phyloP scores from a whole-genome alignment of 257 asterid species.

The Nicotiana benthamiana region DNA sequence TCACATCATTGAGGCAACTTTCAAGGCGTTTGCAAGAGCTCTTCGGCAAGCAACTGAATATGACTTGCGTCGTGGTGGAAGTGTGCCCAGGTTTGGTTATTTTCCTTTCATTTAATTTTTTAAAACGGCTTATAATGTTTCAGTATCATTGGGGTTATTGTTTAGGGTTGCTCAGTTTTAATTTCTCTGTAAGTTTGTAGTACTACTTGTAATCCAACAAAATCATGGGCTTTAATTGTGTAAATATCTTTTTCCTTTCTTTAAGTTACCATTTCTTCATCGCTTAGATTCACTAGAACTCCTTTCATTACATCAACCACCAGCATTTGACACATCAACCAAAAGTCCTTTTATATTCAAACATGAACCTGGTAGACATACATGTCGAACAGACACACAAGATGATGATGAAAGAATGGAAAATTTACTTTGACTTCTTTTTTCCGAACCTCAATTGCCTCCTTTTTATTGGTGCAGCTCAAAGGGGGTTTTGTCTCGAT shows the following conservation, averaged over 20 bases:
- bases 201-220: no score
- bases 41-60: constrained; percentile 91
- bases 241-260: background rate
- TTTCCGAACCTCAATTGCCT: background rate
- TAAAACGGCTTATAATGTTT: background rate
- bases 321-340: background rate
- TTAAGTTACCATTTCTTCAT: background rate
- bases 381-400: background rate
- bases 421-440: background rate
- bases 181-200: no score
- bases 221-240: no score
- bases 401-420: background rate
- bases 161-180: background rate
- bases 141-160: background rate
- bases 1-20: constrained; percentile 96
- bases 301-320: background rate
- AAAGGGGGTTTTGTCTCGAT: constrained; percentile 71
- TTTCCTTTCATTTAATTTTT: background rate
- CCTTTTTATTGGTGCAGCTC: constrained; percentile 47
- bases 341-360: background rate
- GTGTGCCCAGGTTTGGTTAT: constrained; percentile 65
- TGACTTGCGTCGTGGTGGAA: constrained; percentile 82
- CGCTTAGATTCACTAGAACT: background rate
- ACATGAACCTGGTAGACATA: background rate
- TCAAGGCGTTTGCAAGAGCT: constrained; percentile 98